A percentile compares a stretch with the other conserved stretches of the same genome.
Conservation (phyloP, 176 grass and related monocot species). For the Cymbopogon citratus region DNA sequence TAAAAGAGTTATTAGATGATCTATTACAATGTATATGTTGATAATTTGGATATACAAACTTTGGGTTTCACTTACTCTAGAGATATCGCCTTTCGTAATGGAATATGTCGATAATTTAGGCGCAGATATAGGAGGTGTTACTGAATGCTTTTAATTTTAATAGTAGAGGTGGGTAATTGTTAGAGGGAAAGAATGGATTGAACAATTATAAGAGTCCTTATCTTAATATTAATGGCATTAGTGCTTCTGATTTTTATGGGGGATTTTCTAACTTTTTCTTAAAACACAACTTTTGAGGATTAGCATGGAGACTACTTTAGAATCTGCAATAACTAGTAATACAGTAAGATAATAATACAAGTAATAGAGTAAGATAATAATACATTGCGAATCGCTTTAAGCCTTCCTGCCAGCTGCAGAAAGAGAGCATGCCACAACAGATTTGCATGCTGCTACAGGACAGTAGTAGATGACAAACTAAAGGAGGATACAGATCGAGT, state of each 20-base stretch:
- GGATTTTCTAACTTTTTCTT: not conserved
- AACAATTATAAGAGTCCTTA: no score
- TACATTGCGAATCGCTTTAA: not conserved
- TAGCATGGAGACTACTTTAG: not conserved
- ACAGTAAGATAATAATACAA: not conserved
- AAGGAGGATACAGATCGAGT: not conserved
- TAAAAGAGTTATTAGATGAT: no score
- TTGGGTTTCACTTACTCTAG: no score
- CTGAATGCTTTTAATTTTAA: no score
- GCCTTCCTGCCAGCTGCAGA: not conserved
- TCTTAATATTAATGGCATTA: not conserved
- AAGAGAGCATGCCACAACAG: not conserved
- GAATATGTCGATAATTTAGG: no score
- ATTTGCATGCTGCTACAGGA: not conserved
- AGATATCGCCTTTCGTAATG: no score
- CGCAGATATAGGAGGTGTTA: no score
- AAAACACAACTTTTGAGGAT: not conserved
- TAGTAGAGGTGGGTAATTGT: no score
- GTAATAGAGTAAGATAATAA: not conserved
- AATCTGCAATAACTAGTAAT: not conserved
- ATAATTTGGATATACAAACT: no score
- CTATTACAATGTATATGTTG: no score
- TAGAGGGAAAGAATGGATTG: no score
- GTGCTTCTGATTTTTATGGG: not conserved
- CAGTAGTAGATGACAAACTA: constrained; percentile 4